Percentiles rank a stretch among this genome's conserved stretches.
These are phyloP conservation scores for Ustilago esculenta DNA, from an alignment of 1,284 basidiomycete genomes.

Conservation along the genomic window DNA sequence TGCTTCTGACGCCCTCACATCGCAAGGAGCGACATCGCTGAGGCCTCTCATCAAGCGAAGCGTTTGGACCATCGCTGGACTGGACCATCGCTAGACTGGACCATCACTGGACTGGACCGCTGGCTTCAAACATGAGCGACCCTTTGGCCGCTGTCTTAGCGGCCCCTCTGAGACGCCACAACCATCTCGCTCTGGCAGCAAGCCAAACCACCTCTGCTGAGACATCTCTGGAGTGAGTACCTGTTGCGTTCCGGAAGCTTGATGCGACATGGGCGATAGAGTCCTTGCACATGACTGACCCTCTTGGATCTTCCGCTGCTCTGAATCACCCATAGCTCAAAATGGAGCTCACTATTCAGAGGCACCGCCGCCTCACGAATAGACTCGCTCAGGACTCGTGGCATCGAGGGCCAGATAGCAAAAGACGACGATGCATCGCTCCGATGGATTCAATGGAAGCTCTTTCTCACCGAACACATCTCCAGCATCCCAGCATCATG, in stretches of 20 bases:
- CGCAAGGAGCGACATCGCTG: neutral
- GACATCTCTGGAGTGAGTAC: conserved; percentile 9
- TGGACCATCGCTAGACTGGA: too few relatives aligned
- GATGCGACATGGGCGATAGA: too few relatives aligned
- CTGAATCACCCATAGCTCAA: neutral
- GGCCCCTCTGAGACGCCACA: conserved; percentile 2
- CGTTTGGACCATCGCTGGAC: neutral
- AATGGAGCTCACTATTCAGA: conserved; percentile 18
- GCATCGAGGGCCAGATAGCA: conserved; percentile 21
- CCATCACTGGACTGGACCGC: neutral
- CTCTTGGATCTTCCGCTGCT: neutral
- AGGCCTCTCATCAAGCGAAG: neutral
- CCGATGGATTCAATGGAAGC: conserved; percentile 51
- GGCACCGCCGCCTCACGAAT: conserved; percentile 4
- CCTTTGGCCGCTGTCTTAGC: conserved; percentile 28
- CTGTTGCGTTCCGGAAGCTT: too few relatives aligned
- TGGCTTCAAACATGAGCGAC: conserved; percentile 17
- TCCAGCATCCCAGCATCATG: conserved; percentile 46
- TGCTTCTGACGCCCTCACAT: neutral
- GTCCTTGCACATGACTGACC: neutral
- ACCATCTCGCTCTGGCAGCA: neutral
- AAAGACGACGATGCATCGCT: conserved; percentile 18
- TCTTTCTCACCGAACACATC: conserved; percentile 39
- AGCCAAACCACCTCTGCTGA: neutral
- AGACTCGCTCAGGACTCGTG: conserved; percentile 23